Conservation (phyloP, 2,329 filamentous ascomycete genomes). For the Macrophomina phaseolina region DNA sequence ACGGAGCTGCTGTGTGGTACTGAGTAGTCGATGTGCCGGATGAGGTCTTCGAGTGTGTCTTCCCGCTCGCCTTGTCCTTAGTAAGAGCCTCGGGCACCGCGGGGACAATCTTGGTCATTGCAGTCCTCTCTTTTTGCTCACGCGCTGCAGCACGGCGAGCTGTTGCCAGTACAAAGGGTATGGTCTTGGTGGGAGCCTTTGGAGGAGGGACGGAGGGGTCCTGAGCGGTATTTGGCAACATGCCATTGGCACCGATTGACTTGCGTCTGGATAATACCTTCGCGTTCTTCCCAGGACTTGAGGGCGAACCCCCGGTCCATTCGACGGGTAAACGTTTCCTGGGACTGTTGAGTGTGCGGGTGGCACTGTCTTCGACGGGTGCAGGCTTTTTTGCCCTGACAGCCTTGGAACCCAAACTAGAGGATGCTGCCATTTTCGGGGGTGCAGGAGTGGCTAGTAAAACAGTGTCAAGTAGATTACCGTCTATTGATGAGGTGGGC, state of each 20-base stretch:
- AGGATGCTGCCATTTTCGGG: background rate
- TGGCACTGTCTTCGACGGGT: background rate
- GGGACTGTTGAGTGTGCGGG: background rate
- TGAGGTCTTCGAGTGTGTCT: slow-evolving; percentile 1
- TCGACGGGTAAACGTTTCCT: slow-evolving; percentile 18
- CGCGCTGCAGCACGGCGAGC: slow-evolving; percentile 24
- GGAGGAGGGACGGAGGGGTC: background rate
- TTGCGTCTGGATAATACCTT: background rate
- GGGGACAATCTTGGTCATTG: background rate
- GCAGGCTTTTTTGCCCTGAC: background rate
- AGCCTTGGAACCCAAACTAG: background rate
- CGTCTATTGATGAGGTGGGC: slow-evolving; percentile 20
- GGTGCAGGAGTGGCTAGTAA: background rate
- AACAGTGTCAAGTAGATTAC: slow-evolving; percentile 12
- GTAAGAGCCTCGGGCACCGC: slow-evolving; percentile 2
- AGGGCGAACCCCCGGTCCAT: background rate
- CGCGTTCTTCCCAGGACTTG: background rate
- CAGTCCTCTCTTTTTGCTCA: slow-evolving; percentile 12
- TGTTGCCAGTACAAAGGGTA: slow-evolving; percentile 15
- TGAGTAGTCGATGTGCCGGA: background rate
- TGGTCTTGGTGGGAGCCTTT: slow-evolving; percentile 20
- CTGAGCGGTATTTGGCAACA: background rate
- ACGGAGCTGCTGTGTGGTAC: background rate
- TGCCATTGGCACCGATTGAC: background rate
- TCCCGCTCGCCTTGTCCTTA: background rate